phyloP scores from a whole-genome alignment of 345 rosid genomes.

The Geranium brycei region DNA sequence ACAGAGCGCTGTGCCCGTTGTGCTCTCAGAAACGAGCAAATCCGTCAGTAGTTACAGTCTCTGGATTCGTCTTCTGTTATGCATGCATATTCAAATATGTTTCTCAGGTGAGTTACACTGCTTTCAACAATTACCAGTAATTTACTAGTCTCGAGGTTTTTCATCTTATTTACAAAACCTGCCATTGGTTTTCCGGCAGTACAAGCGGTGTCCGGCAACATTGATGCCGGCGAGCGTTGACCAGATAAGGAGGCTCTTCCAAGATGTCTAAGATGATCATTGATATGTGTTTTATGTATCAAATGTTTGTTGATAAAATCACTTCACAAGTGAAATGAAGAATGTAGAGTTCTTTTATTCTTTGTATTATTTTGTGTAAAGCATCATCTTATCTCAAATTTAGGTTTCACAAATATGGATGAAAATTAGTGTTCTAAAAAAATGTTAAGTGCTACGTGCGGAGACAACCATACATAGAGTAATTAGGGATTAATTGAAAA shows the following conservation, averaged over 20 bases:
- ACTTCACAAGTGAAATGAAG: too few relatives aligned
- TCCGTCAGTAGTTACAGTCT: conserved; percentile 81
- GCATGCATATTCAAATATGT: conserved; percentile 87
- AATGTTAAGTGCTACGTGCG: too few relatives aligned
- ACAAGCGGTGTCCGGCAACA: conserved; percentile 82
- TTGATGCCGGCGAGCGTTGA: conserved; percentile 67
- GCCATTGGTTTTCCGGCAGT: conserved; percentile 26
- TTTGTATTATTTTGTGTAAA: too few relatives aligned
- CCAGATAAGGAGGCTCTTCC: conserved; percentile 88
- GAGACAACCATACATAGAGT: too few relatives aligned
- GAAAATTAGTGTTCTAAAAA: too few relatives aligned
- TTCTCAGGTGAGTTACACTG: conserved; percentile 48
- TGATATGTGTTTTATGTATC: too few relatives aligned
- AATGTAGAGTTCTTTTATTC: too few relatives aligned
- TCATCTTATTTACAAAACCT: too few relatives aligned
- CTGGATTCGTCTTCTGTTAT: conserved; percentile 95
- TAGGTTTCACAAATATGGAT: too few relatives aligned
- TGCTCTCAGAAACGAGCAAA: conserved; percentile 92
- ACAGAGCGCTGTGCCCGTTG: conserved; percentile 73
- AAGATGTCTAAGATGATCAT: conserved; percentile 39
- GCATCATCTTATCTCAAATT: too few relatives aligned
- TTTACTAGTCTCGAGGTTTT: neutral
- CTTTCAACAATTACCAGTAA: neutral
- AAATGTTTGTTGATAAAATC: too few relatives aligned
- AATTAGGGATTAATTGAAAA: too few relatives aligned